Conservation (phyloP, 768 basidiomycete species). For the Lactarius hatsudake region DNA sequence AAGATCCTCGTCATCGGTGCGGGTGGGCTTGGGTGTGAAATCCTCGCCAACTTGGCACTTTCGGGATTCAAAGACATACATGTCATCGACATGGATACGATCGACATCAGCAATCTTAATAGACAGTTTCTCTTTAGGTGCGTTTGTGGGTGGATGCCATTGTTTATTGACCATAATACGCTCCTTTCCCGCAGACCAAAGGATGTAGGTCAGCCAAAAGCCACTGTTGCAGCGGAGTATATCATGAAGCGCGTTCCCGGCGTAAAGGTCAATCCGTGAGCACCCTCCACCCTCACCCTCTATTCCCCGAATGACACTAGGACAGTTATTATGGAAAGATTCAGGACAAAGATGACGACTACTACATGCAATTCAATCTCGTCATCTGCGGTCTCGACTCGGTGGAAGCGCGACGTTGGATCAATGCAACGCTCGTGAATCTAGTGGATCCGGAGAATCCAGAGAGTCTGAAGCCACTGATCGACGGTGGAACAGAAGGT, state of each 20-base stretch:
- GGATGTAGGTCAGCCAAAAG: conserved; percentile 94
- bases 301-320: conserved; percentile 11
- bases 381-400: conserved; percentile 98
- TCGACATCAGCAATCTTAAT: conserved; percentile 98
- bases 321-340: conserved; percentile 93
- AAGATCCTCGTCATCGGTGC: conserved; percentile 98
- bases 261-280: conserved; percentile 94
- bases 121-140: conserved; percentile 97
- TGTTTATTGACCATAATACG: not conserved
- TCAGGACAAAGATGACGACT: conserved; percentile 93
- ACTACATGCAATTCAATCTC: conserved; percentile 95
- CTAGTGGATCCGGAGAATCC: conserved; percentile 91
- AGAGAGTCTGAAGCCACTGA: conserved; percentile 92
- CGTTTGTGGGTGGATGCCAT: conserved; percentile 20
- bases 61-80: conserved; percentile 98
- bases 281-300: conserved; percentile 27
- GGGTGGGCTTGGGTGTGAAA: conserved; percentile 96
- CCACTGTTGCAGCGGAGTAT: conserved; percentile 90
- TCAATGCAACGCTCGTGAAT: conserved; percentile 95
- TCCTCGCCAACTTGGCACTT: conserved; percentile 91
- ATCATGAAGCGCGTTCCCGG: conserved; percentile 96
- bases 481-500: conserved; percentile 99
- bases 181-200: conserved; percentile 51
- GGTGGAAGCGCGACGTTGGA: conserved; percentile 96
- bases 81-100: conserved; percentile 99